A percentile compares a stretch with the other conserved stretches of the same genome.
phyloP scores from a whole-genome alignment of 768 basidiomycete species.

The Tremella fuciformis region DNA sequence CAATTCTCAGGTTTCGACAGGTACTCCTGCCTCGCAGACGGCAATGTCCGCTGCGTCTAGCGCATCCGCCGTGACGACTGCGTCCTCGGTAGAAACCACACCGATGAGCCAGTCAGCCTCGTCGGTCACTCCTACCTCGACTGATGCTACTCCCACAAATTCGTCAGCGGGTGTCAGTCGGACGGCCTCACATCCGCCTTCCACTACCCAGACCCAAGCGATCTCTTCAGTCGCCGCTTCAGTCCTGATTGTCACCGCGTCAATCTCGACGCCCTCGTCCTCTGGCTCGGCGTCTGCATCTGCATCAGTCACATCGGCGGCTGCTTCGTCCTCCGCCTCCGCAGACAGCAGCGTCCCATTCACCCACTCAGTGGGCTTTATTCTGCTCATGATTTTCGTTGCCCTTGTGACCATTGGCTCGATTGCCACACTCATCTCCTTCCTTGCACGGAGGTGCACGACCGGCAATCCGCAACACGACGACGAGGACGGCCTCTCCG shows the following conservation, averaged over 20 bases:
- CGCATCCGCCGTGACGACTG: not conserved
- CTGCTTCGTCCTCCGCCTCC: conserved; percentile 2
- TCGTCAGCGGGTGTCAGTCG: not conserved
- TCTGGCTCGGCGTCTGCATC: conserved; percentile 7
- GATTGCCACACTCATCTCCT: conserved; percentile 27
- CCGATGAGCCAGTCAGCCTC: conserved; percentile 2
- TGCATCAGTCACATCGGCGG: not conserved
- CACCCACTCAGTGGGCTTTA: conserved; percentile 25
- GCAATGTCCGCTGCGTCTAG: not conserved
- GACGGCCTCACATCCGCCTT: not conserved
- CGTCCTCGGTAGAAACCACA: not conserved
- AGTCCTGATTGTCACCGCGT: not conserved
- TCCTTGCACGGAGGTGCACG: conserved; percentile 7
- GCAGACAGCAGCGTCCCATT: conserved; percentile 13
- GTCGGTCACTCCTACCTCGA: not conserved
- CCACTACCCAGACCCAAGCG: not conserved
- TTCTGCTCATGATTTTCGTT: conserved; percentile 24
- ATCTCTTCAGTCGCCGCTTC: not conserved
- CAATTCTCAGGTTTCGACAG: not conserved
- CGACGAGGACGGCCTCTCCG: conserved; percentile 23
- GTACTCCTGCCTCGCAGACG: not conserved
- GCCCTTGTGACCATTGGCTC: conserved; percentile 24
- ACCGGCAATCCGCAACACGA: conserved; percentile 11
- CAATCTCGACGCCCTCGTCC: not conserved
- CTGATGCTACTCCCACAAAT: conserved; percentile 7